These are phyloP conservation scores for Ensete glaucum DNA, from an alignment of 176 grass and related monocot species.

Conservation along the genomic window DNA sequence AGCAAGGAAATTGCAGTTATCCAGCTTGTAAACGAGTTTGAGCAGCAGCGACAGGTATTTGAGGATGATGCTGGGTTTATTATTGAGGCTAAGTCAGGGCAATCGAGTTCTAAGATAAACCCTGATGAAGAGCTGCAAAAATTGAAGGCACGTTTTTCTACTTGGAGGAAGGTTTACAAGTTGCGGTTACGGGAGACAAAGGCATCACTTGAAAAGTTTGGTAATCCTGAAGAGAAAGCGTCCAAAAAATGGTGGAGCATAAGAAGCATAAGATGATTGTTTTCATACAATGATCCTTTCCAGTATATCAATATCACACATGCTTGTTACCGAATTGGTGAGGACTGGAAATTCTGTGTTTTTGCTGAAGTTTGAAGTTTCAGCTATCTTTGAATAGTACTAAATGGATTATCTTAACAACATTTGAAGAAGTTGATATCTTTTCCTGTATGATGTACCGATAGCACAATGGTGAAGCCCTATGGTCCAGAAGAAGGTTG, in stretches of 20 bases:
- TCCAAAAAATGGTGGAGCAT: conserved; percentile 14
- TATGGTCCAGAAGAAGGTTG: not conserved
- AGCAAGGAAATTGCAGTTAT: not conserved
- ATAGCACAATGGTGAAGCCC: not conserved
- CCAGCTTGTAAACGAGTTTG: conserved; percentile 6
- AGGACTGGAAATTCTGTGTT: not conserved
- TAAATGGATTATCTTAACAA: not conserved
- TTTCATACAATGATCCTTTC: not conserved
- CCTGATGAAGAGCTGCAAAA: conserved; percentile 68
- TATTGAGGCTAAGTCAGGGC: conserved; percentile 29
- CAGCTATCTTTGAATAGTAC: not conserved
- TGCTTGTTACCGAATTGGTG: not conserved
- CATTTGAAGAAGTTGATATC: not conserved
- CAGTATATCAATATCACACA: not conserved
- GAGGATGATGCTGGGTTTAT: conserved; percentile 27
- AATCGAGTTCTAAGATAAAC: not conserved
- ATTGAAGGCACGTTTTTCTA: conserved; percentile 67
- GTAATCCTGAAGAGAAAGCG: not conserved
- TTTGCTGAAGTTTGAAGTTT: not conserved
- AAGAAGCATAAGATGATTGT: not conserved
- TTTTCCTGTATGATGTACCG: too few relatives aligned
- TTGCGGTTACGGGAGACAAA: conserved; percentile 54
- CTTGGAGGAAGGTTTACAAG: conserved; percentile 91
- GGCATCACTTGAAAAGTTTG: conserved; percentile 2
- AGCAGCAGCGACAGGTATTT: not conserved